Evolutionary conservation across 495 filamentous ascomycete genomes (phyloP), one percentile per base, ranked within the genome.

Genomic region (Cryomyces minteri): DNA sequence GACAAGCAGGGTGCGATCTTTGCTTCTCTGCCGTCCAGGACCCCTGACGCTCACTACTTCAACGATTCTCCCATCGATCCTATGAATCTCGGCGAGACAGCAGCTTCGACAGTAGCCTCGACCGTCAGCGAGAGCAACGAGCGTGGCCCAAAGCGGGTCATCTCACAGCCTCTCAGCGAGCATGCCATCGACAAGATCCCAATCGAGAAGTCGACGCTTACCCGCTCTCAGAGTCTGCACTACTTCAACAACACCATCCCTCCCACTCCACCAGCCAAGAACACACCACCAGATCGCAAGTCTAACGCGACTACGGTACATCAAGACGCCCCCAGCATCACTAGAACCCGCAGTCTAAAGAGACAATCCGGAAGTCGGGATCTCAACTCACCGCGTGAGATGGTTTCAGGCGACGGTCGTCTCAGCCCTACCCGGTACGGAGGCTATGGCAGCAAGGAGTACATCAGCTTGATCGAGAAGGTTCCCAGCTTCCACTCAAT

Each of bases 261-360:
- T 25, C 54, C 54, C 1, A 57, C 54, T 5, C 54, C 54, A 12
- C 54, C 52, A 2, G 40, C 43, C 5, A 57, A 57, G 39, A 45
- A 55, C 46, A 57, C 52, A 10, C 54, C 52, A n/a, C 54, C 52
- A 14, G 34, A 51, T 5, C n/a, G 44, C 29, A 54, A 51, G 31
- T 12, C 18, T 25, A 2, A 3, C 8, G 34, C 8, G 34, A 37
- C 1, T 37, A 3, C 34, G 34, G 9, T 37, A 9, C 9, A 12
- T 1, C 9, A 12, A 37, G 12, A 9, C 12, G 34, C 9, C 9
- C 12, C 12, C 9, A 12, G 34, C 34, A 3, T 37, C 34, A 37
- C 34, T 3, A 37, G 9, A 9, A 12, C 9, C 34, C 34, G 12
- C 2, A 25, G 18, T 25, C 18, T 25, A 25, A 38, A 38, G 34